Evolutionary conservation across 1,284 basidiomycete species (phyloP).

Genomic region (Erythrobasidium hasegawianum): DNA sequence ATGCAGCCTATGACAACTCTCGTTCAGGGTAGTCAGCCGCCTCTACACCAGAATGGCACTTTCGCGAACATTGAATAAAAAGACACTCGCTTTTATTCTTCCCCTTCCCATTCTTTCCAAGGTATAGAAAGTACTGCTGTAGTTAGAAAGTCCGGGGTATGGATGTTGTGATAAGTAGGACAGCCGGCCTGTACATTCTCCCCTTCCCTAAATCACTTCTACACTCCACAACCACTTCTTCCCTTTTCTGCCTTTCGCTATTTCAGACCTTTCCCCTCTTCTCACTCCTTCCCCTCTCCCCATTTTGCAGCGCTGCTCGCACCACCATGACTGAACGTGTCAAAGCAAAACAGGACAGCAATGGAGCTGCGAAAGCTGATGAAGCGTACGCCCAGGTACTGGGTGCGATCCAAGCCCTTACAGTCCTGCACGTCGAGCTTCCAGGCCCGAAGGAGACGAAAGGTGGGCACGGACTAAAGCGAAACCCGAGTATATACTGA

Average conservation of each 20-base stretch:
- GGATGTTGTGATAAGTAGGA: too few species aligned
- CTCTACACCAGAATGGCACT: not conserved
- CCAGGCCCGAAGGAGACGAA: not conserved
- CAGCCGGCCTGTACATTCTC: too few species aligned
- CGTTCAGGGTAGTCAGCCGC: not conserved
- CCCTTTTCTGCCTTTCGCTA: not conserved
- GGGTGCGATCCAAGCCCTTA: not conserved
- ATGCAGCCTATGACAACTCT: slow-evolving; percentile 6
- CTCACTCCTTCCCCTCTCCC: not conserved
- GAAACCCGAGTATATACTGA: too few species aligned
- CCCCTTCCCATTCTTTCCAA: too few species aligned
- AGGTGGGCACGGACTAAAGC: not conserved
- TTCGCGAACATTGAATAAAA: not conserved
- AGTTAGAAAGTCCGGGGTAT: too few species aligned
- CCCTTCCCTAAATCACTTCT: not conserved
- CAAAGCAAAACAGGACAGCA: not conserved
- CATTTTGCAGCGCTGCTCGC: slow-evolving; percentile 1
- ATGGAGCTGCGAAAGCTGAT: not conserved
- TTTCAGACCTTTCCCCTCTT: not conserved
- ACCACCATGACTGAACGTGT: not conserved
- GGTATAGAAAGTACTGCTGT: not conserved
- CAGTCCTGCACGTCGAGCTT: not conserved
- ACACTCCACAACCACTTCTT: not conserved
- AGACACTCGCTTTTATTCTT: not conserved
- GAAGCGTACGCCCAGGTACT: not conserved